Base-by-base conservation (phyloP, 1,284 basidiomycete genomes). In the Cutaneotrichosporon sp. region DNA sequence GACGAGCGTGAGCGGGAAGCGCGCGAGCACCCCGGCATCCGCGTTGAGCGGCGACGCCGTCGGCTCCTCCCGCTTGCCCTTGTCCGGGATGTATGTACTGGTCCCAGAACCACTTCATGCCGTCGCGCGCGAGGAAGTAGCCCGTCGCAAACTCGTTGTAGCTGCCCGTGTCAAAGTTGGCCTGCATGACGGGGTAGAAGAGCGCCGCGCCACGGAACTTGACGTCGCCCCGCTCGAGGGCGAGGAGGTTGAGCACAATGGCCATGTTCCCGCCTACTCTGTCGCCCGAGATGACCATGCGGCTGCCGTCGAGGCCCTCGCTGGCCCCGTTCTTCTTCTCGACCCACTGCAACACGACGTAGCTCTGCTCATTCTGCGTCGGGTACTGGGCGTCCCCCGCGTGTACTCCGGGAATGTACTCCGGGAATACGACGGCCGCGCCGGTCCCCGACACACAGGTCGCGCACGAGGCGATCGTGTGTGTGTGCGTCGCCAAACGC, bases 31-130 rank as follows among this genome's bases (percentile, higher is more conserved):
- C 16, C 31, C 11, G 50, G 56, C 53, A 4, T 33, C 27, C 5
- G 59, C 63, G 16, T 34, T 47, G 18, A 65, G 63, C 0, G 63
- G 63, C 11, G 25, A 34, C 4, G 59, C 63, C 14, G 56, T 59
- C 3, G 38, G 46, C 38, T 65, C 50, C 34, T 29, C 25, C 8
- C 63, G 42, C 50, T 59, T 20, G 14, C 13, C 18, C 34, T 53
- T 46, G 54, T 59, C 50, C 0, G 52, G 45, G 34, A 43, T 29
- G n/a, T n/a, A n/a, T n/a, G 50, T 65, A 65, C 60, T 58, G 56
- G 57, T 65, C 63, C 63, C 63, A 65, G 57, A 65, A 65, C 63
- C 63, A 65, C 59, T 62, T 65, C 63, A 65, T 65, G 49, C 57
- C 63, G 43, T 65, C 59, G 33, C 57, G 54, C 8, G 54, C 36